A percentile compares a stretch with the other conserved stretches of the same genome.
These are phyloP conservation scores for Gaertneriomyces semiglobifer DNA, from an alignment of 192 early-diverging fungal genomes.

Conservation along the genomic window DNA sequence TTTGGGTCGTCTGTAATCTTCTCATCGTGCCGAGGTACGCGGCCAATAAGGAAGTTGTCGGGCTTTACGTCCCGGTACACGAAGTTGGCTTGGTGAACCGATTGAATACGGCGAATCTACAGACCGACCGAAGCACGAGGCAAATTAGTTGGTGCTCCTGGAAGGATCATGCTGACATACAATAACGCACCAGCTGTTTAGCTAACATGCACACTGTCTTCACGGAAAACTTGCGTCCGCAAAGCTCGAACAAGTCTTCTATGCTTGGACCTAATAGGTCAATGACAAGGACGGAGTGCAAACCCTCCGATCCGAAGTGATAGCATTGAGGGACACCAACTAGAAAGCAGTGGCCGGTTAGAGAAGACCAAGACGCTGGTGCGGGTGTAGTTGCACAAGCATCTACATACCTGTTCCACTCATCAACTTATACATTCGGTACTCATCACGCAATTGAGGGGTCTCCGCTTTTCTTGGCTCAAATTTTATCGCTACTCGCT, in stretches of 20 bases:
- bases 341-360: conserved; percentile 20
- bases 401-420: conserved; percentile 49
- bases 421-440: conserved; percentile 91
- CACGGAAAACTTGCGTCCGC: conserved; percentile 81
- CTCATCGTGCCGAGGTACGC: conserved; percentile 52
- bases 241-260: conserved; percentile 96
- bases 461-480: conserved; percentile 95
- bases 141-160: neutral
- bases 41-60: conserved; percentile 95
- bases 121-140: neutral
- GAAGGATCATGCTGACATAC: neutral
- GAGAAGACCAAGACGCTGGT: neutral
- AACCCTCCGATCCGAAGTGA: conserved; percentile 96
- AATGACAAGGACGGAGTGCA: conserved; percentile 92
- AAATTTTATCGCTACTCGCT: conserved; percentile 96
- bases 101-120: conserved; percentile 83
- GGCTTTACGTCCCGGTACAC: conserved; percentile 99
- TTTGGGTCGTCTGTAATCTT: conserved; percentile 18
- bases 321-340: conserved; percentile 86
- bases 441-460: conserved; percentile 95
- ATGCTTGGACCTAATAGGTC: conserved; percentile 90
- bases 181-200: conserved; percentile 77
- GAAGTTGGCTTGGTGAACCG: conserved; percentile 90
- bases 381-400: neutral
- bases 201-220: conserved; percentile 97